Conservation (phyloP, 139 green algal species). For the Chlorella sorokiniana region DNA sequence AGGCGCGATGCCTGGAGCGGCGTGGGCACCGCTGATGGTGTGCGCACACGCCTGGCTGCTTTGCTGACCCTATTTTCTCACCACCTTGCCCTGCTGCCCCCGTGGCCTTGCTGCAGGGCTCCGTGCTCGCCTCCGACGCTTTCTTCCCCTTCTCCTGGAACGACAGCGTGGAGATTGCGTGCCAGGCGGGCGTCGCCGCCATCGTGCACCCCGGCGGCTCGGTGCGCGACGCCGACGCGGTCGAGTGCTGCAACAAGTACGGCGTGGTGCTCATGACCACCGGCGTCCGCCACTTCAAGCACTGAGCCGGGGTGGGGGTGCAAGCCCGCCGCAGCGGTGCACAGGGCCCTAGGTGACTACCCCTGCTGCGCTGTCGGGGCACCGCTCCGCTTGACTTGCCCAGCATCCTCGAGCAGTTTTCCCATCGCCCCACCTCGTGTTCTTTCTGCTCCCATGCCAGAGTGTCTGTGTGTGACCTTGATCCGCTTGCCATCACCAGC, state of each 20-base stretch:
- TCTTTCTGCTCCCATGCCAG: too few species aligned
- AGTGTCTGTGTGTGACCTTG: too few species aligned
- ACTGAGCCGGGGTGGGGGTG: too few species aligned
- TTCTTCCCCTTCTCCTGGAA: slow-evolving; percentile 99
- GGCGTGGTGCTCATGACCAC: slow-evolving; percentile 94
- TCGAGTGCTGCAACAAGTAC: slow-evolving; percentile 99
- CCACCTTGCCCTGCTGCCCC: not conserved
- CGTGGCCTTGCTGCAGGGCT: slow-evolving; percentile 58
- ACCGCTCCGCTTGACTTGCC: too few species aligned
- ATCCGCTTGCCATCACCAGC: too few species aligned
- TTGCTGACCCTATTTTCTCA: not conserved
- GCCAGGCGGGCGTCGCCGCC: slow-evolving; percentile 90
- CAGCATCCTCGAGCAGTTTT: too few species aligned
- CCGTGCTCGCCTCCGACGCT: slow-evolving; percentile 92
- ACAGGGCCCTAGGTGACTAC: too few species aligned
- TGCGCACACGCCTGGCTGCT: not conserved
- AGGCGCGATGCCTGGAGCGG: too few species aligned
- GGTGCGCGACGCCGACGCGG: slow-evolving; percentile 92
- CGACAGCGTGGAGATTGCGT: slow-evolving; percentile 96
- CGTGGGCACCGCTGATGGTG: not conserved
- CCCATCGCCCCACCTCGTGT: too few species aligned
- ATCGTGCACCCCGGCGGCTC: slow-evolving; percentile 97
- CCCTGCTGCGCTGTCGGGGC: too few species aligned
- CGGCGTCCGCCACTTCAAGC: slow-evolving; percentile 94
- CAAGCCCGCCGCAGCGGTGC: too few species aligned